A percentile compares a stretch with the other conserved stretches of the same genome.
Conservation (phyloP, 2,329 filamentous ascomycete species). For the Fusarium secorum region DNA sequence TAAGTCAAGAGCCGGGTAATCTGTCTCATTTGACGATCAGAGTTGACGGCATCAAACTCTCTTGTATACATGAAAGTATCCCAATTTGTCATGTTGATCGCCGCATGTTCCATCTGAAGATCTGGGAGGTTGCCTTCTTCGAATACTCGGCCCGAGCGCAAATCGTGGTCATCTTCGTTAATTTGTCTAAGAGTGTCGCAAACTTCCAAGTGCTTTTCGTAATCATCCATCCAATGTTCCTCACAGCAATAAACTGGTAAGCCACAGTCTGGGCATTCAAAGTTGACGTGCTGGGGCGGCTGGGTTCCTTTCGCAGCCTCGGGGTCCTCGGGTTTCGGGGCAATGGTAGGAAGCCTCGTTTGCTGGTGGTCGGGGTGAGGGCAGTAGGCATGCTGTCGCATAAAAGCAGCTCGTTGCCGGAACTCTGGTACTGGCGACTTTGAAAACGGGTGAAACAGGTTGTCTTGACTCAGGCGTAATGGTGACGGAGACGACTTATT, state of each 20-base stretch:
- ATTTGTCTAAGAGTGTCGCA: slow-evolving; percentile 92
- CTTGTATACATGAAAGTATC: slow-evolving; percentile 95
- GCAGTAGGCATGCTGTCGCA: slow-evolving; percentile 92
- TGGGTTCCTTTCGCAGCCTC: slow-evolving; percentile 63
- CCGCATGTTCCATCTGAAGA: slow-evolving; percentile 87
- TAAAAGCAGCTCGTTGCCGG: slow-evolving; percentile 85
- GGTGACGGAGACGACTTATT: slow-evolving; percentile 36
- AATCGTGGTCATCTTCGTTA: slow-evolving; percentile 97
- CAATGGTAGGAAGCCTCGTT: slow-evolving; percentile 72
- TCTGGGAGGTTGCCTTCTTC: slow-evolving; percentile 93
- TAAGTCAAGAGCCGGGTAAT: slow-evolving; percentile 94
- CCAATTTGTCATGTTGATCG: slow-evolving; percentile 98
- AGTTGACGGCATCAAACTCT: slow-evolving; percentile 89
- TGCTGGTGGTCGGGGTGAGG: slow-evolving; percentile 87
- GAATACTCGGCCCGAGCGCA: slow-evolving; percentile 89
- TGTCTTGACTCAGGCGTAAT: slow-evolving; percentile 68
- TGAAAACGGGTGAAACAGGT: slow-evolving; percentile 93
- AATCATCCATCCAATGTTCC: slow-evolving; percentile 95
- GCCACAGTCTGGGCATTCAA: slow-evolving; percentile 96
- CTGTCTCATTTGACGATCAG: slow-evolving; percentile 89
- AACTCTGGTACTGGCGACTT: slow-evolving; percentile 90
- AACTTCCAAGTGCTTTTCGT: slow-evolving; percentile 89
- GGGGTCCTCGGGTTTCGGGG: slow-evolving; percentile 68
- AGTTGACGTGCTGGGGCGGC: slow-evolving; percentile 83
- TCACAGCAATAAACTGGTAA: slow-evolving; percentile 93